Evolutionary conservation across 2,329 filamentous ascomycete species (phyloP).

Genomic region (Paracoccidioides lutzii): DNA sequence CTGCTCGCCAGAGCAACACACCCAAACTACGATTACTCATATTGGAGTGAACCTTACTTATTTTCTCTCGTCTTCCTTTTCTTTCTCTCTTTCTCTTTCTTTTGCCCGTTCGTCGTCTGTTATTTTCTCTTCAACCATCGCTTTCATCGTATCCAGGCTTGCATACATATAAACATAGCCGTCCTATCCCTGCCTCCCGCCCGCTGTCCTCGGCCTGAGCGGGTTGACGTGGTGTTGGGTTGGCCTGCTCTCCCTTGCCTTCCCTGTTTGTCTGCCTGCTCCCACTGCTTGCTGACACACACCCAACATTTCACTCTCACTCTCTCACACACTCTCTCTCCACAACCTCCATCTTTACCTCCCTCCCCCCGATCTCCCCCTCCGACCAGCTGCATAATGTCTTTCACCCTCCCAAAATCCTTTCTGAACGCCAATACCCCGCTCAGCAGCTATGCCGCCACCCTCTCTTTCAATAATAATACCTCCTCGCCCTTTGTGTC

Average conservation of each 20-base stretch:
- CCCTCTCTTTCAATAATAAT: not conserved
- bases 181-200: too few relatives aligned
- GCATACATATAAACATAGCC: too few relatives aligned
- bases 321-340: too few relatives aligned
- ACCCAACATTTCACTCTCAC: too few relatives aligned
- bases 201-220: too few relatives aligned
- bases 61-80: not conserved
- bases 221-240: too few relatives aligned
- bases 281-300: too few relatives aligned
- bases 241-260: too few relatives aligned
- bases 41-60: not conserved
- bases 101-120: not conserved
- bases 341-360: not conserved
- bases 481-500: conserved; percentile 8
- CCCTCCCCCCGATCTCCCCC: not conserved
- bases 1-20: too few relatives aligned
- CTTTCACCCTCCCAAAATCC: conserved; percentile 38
- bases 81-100: not conserved
- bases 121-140: not conserved
- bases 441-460: too few relatives aligned
- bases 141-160: not conserved
- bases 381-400: conserved; percentile 21
- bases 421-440: conserved; percentile 31
- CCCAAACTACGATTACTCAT: too few relatives aligned
- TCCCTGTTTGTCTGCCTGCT: too few relatives aligned